These are phyloP conservation scores for Phytophthora aleatoria DNA, from an alignment of 352 stramenopile species.

Conservation along the genomic window DNA sequence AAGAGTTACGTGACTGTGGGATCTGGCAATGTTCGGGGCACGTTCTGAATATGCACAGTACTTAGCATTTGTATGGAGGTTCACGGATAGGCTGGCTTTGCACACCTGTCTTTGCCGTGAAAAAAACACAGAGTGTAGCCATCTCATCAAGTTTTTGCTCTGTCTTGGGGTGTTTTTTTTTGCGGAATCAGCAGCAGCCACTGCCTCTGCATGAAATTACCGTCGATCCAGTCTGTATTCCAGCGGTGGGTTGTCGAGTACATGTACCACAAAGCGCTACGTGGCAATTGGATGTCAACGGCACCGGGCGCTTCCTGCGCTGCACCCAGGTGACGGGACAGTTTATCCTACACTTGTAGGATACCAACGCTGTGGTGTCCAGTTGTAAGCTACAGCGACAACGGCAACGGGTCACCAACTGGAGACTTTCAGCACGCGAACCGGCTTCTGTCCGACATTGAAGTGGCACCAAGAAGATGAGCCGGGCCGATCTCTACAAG, in stretches of 20 bases:
- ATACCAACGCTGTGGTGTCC: background rate
- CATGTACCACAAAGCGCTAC: too few relatives aligned
- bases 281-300: background rate
- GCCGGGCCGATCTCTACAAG: background rate
- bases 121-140: conserved; percentile 19
- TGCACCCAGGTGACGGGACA: conserved; percentile 10
- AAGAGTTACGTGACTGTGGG: background rate
- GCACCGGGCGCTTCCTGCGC: conserved; percentile 5
- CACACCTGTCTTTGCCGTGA: conserved; percentile 9
- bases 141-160: conserved; percentile 1
- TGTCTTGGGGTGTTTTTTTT: too few relatives aligned
- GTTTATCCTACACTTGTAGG: too few relatives aligned
- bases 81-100: background rate
- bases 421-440: conserved; percentile 20
- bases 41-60: conserved; percentile 11
- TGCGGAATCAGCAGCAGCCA: too few relatives aligned
- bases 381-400: background rate
- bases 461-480: conserved; percentile 7
- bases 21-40: conserved; percentile 17
- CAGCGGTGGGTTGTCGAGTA: background rate
- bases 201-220: too few relatives aligned
- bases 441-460: conserved; percentile 21
- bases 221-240: too few relatives aligned
- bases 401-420: background rate
- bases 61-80: conserved; percentile 15